Conservation (phyloP, 805 yeast species). For the Metschnikowia continentalis region DNA sequence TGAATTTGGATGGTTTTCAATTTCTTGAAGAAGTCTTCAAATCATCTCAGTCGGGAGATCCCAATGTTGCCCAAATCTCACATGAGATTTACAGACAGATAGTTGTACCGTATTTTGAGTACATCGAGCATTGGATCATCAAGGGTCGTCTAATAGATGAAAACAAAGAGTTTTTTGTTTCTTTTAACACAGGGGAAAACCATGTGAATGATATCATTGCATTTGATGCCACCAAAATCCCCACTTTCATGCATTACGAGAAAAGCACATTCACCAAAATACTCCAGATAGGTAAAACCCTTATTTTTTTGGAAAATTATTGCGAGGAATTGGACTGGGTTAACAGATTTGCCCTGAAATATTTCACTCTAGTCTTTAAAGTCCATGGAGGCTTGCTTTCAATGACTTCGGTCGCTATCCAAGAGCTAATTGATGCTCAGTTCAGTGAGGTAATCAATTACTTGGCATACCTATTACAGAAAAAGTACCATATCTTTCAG, state of each 20-base stretch:
- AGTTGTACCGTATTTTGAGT: slow-evolving; percentile 56
- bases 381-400: slow-evolving; percentile 30
- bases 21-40: slow-evolving; percentile 51
- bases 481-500: slow-evolving; percentile 43
- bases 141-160: slow-evolving; percentile 58
- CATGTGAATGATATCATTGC: slow-evolving; percentile 34
- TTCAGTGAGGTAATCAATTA: slow-evolving; percentile 51
- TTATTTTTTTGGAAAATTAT: slow-evolving; percentile 55
- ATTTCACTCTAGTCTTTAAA: slow-evolving; percentile 27
- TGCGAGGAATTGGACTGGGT: slow-evolving; percentile 72
- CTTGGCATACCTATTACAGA: slow-evolving; percentile 46
- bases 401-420: slow-evolving; percentile 32
- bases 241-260: slow-evolving; percentile 38
- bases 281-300: slow-evolving; percentile 68
- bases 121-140: slow-evolving; percentile 62
- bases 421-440: slow-evolving; percentile 35
- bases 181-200: slow-evolving; percentile 25
- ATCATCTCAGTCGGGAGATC: slow-evolving; percentile 63
- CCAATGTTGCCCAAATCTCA: slow-evolving; percentile 42
- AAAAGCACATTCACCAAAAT: slow-evolving; percentile 40
- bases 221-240: slow-evolving; percentile 35
- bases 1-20: slow-evolving; percentile 40
- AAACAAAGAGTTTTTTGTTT: slow-evolving; percentile 60
- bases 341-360: slow-evolving; percentile 37
- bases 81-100: slow-evolving; percentile 41